phyloP scores from a whole-genome alignment of 345 rosid species.

The thale cress (Arabidopsis thaliana) region DNA sequence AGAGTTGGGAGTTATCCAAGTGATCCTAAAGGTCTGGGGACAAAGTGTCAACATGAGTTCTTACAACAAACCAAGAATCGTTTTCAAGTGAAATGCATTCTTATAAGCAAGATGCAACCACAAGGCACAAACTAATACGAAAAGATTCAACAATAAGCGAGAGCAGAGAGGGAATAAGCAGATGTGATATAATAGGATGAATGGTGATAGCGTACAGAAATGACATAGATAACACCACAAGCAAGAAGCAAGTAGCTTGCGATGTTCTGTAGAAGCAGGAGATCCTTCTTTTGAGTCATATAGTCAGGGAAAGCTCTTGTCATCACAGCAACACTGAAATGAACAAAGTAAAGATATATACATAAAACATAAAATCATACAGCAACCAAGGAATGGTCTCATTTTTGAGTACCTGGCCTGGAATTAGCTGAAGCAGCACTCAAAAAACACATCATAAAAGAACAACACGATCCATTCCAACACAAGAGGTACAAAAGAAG shows the following conservation, averaged over 20 bases:
- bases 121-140: conserved; percentile 2
- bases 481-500: not conserved
- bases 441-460: not conserved
- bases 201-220: conserved; percentile 57
- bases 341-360: conserved; percentile 16
- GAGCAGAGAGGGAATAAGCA: not conserved
- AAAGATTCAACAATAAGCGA: conserved; percentile 9
- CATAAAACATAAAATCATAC: not conserved
- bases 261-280: conserved; percentile 75
- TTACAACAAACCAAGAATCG: not conserved
- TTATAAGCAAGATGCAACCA: conserved; percentile 4
- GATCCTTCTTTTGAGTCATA: conserved; percentile 50
- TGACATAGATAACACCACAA: conserved; percentile 79
- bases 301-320: conserved; percentile 92
- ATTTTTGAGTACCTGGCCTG: not conserved
- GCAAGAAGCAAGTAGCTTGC: conserved; percentile 90
- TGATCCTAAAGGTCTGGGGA: not conserved
- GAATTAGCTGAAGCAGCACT: conserved; percentile 14
- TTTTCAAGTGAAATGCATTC: not conserved
- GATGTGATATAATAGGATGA: not conserved
- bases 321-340: conserved; percentile 91
- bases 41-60: not conserved
- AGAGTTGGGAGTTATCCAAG: not conserved
- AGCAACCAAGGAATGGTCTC: not conserved
- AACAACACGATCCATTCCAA: not conserved